Conservation (phyloP, 495 filamentous ascomycete species). For the Friedmanniomyces simplex region DNA sequence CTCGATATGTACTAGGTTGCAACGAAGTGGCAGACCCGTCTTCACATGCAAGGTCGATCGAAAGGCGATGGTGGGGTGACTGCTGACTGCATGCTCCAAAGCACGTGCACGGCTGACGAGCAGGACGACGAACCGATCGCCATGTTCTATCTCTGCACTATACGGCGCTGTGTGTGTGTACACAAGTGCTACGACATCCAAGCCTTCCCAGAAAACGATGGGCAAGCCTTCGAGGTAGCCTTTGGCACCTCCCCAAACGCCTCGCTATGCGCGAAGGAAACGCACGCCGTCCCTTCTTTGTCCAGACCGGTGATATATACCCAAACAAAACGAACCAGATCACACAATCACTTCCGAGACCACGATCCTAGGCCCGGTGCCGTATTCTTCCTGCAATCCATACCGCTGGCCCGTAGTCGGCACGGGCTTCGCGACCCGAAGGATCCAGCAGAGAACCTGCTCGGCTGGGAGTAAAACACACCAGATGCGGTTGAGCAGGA, state of each 20-base stretch:
- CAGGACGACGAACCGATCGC: too few relatives aligned
- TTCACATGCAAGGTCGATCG: too few relatives aligned
- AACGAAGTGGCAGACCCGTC: too few relatives aligned
- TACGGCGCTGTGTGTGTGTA: too few relatives aligned
- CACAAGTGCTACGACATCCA: background rate
- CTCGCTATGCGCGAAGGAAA: background rate
- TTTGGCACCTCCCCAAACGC: background rate
- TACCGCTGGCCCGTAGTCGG: slow-evolving; percentile 42
- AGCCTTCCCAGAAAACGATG: background rate
- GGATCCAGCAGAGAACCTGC: slow-evolving; percentile 43
- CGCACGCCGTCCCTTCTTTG: background rate
- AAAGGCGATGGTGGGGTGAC: too few relatives aligned
- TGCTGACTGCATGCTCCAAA: too few relatives aligned
- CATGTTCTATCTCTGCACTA: too few relatives aligned
- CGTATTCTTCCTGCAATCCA: background rate
- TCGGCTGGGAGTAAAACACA: slow-evolving; percentile 47
- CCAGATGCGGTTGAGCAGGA: slow-evolving; percentile 43
- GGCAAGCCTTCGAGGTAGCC: background rate
- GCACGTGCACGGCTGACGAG: too few relatives aligned
- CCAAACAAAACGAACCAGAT: slow-evolving; percentile 25
- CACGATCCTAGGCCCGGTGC: background rate
- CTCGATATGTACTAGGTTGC: too few relatives aligned
- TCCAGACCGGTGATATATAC: background rate
- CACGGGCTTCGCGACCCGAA: slow-evolving; percentile 48
- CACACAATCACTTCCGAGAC: background rate